Base-by-base conservation (phyloP, 805 yeast species). In the Ogataea methanolica region DNA sequence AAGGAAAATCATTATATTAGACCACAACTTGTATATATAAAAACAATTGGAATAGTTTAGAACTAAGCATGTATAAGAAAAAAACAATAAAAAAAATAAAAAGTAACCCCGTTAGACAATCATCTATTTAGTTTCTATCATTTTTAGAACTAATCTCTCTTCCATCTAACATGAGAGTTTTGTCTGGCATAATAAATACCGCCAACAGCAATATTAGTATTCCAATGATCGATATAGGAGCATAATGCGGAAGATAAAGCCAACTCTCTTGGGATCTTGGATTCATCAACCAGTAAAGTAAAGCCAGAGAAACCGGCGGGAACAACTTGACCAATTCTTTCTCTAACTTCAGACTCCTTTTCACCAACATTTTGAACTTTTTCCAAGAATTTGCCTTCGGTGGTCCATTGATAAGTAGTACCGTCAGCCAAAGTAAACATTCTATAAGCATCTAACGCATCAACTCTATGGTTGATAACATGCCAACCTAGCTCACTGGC, bases 161-260 rank as follows among this genome's bases (percentile, higher is more conserved):
- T 78, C 82, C 82, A 78, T 53, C 79, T 67, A n/a, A 73, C 71
- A 54, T 75, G 78, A 36, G 59, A 54, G 35, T 71, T 73, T 58
- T 77, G 76, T 61, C 75, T 71, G 12, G 82, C 77, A 51, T 71
- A 73, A 61, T 80, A 81, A 44, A 82, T 79, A 35, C 87, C 87
- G n/a, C 87, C 87, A 36, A 80, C 78, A 22, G 76, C 77, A 36
- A 76, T 62, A 50, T 70, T 68, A 22, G 86, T 80, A 57, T 79
- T 82, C 88, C 88, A 82, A 49, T 80, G 86, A 57, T 82, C 88
- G 48, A 82, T 74, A 58, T 69, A 76, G 39, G 85, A 78, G 49
- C 80, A 76, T 49, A 82, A 63, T 4, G 85, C 86, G 8, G 83
- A 74, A 15, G 80, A 66, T 17, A 82, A 60, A 1, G 85, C 87